These are phyloP conservation scores for Plasmodium fragile DNA, from an alignment of 169 alveolate species.

Conservation along the genomic window DNA sequence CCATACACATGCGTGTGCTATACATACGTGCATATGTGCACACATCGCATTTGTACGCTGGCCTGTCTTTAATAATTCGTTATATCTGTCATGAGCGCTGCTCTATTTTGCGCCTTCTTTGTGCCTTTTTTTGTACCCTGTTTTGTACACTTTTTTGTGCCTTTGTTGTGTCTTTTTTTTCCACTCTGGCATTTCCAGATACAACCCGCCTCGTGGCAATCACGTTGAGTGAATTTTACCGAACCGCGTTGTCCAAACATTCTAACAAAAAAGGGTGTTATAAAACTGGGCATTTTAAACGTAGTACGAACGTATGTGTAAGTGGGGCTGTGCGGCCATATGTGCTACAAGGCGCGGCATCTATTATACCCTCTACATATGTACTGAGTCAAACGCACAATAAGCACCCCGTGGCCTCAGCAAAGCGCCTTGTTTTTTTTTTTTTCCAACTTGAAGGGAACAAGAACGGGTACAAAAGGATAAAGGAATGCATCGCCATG, in stretches of 20 bases:
- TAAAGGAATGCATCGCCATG: neutral
- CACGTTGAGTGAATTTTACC: neutral
- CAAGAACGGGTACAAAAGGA: neutral
- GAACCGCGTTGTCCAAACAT: neutral
- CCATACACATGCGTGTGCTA: neutral
- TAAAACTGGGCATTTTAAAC: neutral
- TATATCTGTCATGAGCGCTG: neutral
- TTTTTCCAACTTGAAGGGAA: neutral
- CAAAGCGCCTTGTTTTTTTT: neutral
- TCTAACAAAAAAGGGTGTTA: neutral
- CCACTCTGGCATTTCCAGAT: neutral
- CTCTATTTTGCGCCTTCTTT: neutral
- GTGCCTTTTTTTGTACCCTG: neutral
- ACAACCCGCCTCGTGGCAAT: neutral
- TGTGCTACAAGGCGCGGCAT: neutral
- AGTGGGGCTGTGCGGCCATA: neutral
- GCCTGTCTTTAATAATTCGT: conserved; percentile 2
- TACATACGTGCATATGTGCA: neutral
- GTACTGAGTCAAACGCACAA: neutral
- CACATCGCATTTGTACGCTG: neutral
- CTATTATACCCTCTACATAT: neutral
- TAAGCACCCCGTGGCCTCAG: neutral
- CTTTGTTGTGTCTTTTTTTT: neutral
- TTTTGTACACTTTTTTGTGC: neutral
- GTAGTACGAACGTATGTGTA: neutral